These are phyloP conservation scores for Saccharum hybrid DNA, from an alignment of 202 grass and related monocot species.

Conservation along the genomic window DNA sequence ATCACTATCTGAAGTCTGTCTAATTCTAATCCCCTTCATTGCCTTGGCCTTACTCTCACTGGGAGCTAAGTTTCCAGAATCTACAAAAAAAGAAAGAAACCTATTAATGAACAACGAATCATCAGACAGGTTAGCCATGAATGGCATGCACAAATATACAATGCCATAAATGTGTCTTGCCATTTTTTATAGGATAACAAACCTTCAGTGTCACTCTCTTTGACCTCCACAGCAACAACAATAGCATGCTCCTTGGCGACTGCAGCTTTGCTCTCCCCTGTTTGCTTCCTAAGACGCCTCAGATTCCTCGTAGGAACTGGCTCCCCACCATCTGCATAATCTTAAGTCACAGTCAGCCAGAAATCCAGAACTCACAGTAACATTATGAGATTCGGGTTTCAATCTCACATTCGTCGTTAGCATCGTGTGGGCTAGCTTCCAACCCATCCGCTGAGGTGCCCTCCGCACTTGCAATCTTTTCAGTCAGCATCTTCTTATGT, in stretches of 20 bases:
- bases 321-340: not conserved
- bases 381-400: not conserved
- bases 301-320: conserved; percentile 10
- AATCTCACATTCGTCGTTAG: not conserved
- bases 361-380: not conserved
- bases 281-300: conserved; percentile 24
- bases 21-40: not conserved
- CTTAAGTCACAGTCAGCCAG: not conserved
- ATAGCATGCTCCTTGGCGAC: not conserved
- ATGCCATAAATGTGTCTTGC: not conserved
- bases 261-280: not conserved
- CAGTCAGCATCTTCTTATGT: not conserved
- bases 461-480: not conserved
- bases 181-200: conserved; percentile 10
- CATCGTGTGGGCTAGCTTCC: not conserved
- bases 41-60: not conserved
- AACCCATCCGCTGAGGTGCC: not conserved
- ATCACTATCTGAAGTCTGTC: not conserved
- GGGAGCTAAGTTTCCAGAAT: not conserved
- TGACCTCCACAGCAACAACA: not conserved
- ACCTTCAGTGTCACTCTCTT: conserved; percentile 7
- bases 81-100: not conserved
- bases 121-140: not conserved
- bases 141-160: not conserved
- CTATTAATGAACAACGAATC: not conserved